Evolutionary conservation across 495 filamentous ascomycete genomes (phyloP).

Genomic region (Chaetomidium leptoderma): DNA sequence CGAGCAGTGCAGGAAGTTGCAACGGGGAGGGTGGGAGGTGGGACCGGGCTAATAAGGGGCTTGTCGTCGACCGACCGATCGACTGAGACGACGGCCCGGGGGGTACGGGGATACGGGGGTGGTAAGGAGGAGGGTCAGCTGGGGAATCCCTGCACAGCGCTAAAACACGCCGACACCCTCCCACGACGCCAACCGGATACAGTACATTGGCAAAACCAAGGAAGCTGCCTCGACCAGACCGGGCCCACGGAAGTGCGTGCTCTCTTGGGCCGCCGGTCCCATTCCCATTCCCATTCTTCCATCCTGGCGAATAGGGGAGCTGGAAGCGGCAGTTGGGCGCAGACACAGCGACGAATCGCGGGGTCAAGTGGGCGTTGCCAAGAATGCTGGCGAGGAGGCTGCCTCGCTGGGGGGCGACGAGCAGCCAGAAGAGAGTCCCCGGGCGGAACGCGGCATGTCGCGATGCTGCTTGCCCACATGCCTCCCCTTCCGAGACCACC

Average conservation of each 20-base stretch:
- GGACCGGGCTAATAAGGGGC: slow-evolving; percentile 15
- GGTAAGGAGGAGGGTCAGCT: slow-evolving; percentile 14
- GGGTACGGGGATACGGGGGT: neutral
- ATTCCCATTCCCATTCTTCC: neutral
- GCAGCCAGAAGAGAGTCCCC: slow-evolving; percentile 1
- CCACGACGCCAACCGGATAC: neutral
- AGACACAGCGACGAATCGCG: slow-evolving; percentile 17
- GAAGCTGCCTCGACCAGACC: neutral
- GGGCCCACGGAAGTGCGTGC: neutral
- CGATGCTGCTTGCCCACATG: neutral
- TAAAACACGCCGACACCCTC: slow-evolving; percentile 8
- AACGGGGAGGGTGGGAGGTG: neutral
- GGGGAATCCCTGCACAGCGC: slow-evolving; percentile 16
- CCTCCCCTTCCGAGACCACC: neutral
- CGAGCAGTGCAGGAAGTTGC: neutral
- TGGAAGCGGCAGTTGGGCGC: slow-evolving; percentile 4
- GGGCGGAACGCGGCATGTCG: slow-evolving; percentile 13
- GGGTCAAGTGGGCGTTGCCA: slow-evolving; percentile 19
- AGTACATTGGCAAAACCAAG: neutral
- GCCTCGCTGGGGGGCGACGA: neutral
- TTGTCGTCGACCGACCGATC: slow-evolving; percentile 1
- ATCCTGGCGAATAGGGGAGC: slow-evolving; percentile 18
- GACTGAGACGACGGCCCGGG: neutral
- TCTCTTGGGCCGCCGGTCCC: neutral
- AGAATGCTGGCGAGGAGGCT: slow-evolving; percentile 14